Evolutionary conservation across 192 early-diverging fungal species (phyloP), one percentile per base, ranked within the genome.

Genomic region (Mortierella antarctica): DNA sequence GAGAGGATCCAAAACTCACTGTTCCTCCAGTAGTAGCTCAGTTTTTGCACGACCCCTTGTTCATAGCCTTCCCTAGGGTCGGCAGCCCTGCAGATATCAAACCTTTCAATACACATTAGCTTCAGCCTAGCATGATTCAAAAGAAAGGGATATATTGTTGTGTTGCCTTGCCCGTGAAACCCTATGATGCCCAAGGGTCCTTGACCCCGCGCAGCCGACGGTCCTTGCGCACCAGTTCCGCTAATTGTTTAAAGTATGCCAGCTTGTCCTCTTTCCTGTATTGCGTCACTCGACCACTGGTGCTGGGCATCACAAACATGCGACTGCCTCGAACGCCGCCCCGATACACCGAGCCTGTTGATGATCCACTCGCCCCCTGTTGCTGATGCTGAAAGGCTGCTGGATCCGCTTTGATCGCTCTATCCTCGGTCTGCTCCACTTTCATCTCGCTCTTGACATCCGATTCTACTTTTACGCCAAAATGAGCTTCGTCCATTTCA

Each of bases 271-370:
- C 51, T 64, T 84, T 90, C 58, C 84, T 83, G 76, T 92, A 94
- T 9, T 89, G 82, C 3, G 86, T 76, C 18, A 92, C 90, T 11
- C 90, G 68, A 31, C 92, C 93, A 74, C 92, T 93, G 1, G 92
- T 93, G 17, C 91, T 92, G 17, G 92, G 92, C 87, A 93, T 89
- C 63, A 85, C 89, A 68, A 89, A 91, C 62, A 91, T 86, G 57
- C 46, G 83, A 47, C 73, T 67, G 7, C 74, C 82, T 51, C 70
- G 65, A 31, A 67, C 62, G 13, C 58, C 57, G 39, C 68, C 66
- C 18, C 67, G 55, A 15, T 56, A 20, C 54, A n/a, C 21, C 39
- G 53, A 18, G 18, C 31, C 11, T n/a, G 44, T 51, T 10, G 59
- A 50, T 54, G 62, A 60, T 23, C 46, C 44, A 52, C 50, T 54